Conservation (phyloP, 768 basidiomycete species). For the Cystofilobasidium capitatum region DNA sequence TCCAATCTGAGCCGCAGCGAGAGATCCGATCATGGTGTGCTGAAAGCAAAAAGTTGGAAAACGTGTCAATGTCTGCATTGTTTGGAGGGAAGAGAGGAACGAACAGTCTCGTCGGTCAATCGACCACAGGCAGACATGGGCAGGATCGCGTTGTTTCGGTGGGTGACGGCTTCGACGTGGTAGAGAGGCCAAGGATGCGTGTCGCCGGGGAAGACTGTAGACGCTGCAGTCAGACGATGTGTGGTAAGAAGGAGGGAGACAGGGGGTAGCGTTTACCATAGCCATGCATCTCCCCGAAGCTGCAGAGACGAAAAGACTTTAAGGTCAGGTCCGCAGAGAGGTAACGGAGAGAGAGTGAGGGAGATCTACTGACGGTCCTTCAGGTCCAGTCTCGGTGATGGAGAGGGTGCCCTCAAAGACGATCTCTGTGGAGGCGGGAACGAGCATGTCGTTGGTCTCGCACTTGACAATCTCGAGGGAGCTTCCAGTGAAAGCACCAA, state of each 20-base stretch:
- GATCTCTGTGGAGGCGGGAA: conserved; percentile 17
- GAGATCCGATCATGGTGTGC: conserved; percentile 22
- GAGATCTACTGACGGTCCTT: conserved; percentile 3
- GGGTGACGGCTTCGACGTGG: conserved; percentile 18
- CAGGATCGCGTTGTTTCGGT: conserved; percentile 19
- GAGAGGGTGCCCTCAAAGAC: conserved; percentile 19
- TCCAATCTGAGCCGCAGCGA: conserved; percentile 16
- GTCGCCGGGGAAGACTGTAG: conserved; percentile 21
- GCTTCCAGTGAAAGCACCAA: conserved; percentile 11
- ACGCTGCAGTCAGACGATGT: background rate
- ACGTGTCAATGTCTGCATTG: background rate
- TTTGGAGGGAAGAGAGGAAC: background rate
- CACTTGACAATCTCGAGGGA: conserved; percentile 14
- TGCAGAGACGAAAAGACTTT: background rate
- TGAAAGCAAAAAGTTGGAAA: background rate
- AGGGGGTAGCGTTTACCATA: background rate
- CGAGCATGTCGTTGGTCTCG: conserved; percentile 17
- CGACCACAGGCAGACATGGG: conserved; percentile 18
- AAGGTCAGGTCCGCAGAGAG: background rate
- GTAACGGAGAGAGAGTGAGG: too few species aligned
- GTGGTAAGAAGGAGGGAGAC: background rate
- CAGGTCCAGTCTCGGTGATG: conserved; percentile 13
- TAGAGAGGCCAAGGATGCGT: conserved; percentile 10
- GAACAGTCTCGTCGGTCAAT: conserved; percentile 18
- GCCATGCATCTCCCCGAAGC: conserved; percentile 21